Base-by-base conservation (phyloP, 78 protist genomes). In the Corallochytrium limacisporum region DNA sequence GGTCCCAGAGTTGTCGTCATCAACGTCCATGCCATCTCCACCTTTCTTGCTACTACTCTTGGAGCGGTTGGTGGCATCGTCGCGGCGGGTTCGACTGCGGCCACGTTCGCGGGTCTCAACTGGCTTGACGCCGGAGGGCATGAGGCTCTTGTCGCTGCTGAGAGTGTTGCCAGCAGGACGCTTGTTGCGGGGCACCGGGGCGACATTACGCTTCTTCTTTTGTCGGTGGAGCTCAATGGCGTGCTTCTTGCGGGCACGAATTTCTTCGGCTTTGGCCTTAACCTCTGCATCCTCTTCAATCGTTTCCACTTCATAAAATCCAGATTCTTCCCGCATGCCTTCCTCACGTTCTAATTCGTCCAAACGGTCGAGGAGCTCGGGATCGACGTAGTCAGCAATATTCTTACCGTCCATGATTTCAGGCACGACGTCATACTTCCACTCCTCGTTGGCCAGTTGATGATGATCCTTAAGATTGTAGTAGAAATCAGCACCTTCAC, bases 321-420 rank as follows among this genome's bases (percentile, higher is more conserved):
- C 66, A 22, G 74, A 68, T 22, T 56, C 53, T 2, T 4, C 6
- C 4, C 8, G 13, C 1, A 43, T 28, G 29, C 4, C 33, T 7
- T 71, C 65, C 36, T 72, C 54, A 6, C 5, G 8, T 76, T 88
- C 94, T 9, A 92, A 76, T 77, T 81, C 92, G 12, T 62, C 82
- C 55, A 93, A 78, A 20, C 53, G 12, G 26, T 4, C 57, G 36
- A 62, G 54, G 65, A 93, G 90, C 20, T 95, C 98, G 1, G 97
- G 97, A 65, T 93, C 98, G 62, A 95, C 37, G 39, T 75, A 94
- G 67, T 95, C 98, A 3, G 83, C 76, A 53, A 95, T 82, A 75
- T 94, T 94, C 73, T 88, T 70, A 47, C 99, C 99, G 75, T 97
- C 90, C 72, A 90, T 57, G 43, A 97, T 90, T 65, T 97, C 99